These are phyloP conservation scores for Eucalyptus victrix DNA, from an alignment of 345 rosid genomes.

Conservation along the genomic window DNA sequence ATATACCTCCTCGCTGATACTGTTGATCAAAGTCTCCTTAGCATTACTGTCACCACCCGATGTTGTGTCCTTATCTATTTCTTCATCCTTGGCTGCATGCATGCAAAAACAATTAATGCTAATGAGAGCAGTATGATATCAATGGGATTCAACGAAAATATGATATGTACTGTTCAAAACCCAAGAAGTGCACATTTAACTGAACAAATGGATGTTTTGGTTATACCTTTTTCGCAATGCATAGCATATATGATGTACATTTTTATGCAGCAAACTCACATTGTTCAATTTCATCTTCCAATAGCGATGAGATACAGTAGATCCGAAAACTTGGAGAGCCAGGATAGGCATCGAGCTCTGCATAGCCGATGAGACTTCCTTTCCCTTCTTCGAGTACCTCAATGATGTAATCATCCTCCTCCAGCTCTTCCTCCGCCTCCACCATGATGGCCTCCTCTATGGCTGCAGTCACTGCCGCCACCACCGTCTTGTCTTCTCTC, in stretches of 20 bases:
- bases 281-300: not conserved
- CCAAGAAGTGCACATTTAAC: not conserved
- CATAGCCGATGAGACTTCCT: not conserved
- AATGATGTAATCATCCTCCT: not conserved
- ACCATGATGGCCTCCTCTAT: not conserved
- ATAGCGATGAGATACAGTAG: conserved; percentile 7
- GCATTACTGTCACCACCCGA: not conserved
- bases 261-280: not conserved
- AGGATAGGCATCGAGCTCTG: conserved; percentile 6
- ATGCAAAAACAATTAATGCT: not conserved
- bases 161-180: not conserved
- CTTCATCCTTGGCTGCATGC: not conserved
- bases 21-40: not conserved
- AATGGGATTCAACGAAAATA: not conserved
- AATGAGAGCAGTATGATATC: not conserved
- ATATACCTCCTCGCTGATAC: not conserved
- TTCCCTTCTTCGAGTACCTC: not conserved
- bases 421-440: not conserved
- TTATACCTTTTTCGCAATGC: not conserved
- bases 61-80: not conserved
- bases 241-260: not conserved
- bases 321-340: conserved; percentile 36
- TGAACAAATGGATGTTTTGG: not conserved
- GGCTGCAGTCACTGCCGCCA: not conserved
- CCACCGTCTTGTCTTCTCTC: not conserved